A percentile compares a stretch with the other conserved stretches of the same genome.
phyloP scores from a whole-genome alignment of 1,139 yeast species.

The Suhomyces choctaworum region DNA sequence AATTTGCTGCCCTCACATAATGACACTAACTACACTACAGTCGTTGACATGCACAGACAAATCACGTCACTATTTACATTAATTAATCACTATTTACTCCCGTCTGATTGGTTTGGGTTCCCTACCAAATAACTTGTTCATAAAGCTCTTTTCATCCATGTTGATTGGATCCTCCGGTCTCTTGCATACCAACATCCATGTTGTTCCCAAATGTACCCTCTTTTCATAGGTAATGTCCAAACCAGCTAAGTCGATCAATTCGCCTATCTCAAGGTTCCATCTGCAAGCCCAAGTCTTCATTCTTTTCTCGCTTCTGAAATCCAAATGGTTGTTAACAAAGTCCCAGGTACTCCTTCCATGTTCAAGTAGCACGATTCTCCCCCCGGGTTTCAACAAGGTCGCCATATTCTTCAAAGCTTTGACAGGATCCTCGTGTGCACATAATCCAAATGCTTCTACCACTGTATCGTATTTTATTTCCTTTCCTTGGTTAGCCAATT shows the following conservation, averaged over 20 bases:
- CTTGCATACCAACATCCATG: constrained; percentile 81
- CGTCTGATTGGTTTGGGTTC: constrained; percentile 31
- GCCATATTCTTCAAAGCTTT: constrained; percentile 75
- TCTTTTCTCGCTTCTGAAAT: constrained; percentile 78
- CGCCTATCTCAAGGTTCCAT: constrained; percentile 94
- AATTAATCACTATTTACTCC: constrained; percentile 16
- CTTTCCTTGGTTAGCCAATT: constrained; percentile 45
- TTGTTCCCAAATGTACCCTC: constrained; percentile 89
- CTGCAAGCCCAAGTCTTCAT: constrained; percentile 95
- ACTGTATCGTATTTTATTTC: constrained; percentile 79
- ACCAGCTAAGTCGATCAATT: constrained; percentile 78
- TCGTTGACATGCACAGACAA: no score
- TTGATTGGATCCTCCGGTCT: constrained; percentile 61
- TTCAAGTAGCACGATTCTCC: constrained; percentile 81
- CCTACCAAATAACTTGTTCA: constrained; percentile 45
- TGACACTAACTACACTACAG: no score
- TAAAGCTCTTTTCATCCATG: constrained; percentile 44
- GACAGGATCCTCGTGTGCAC: constrained; percentile 94
- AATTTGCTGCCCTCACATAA: no score
- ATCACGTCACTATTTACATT: constrained; percentile 16
- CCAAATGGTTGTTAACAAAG: constrained; percentile 76
- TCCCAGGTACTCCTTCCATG: constrained; percentile 88
- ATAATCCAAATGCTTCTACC: constrained; percentile 89
- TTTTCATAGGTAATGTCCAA: constrained; percentile 77
- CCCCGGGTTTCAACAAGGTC: constrained; percentile 79